Conservation (phyloP, 2,329 filamentous ascomycete species). For the Colletotrichum euphorbiae region DNA sequence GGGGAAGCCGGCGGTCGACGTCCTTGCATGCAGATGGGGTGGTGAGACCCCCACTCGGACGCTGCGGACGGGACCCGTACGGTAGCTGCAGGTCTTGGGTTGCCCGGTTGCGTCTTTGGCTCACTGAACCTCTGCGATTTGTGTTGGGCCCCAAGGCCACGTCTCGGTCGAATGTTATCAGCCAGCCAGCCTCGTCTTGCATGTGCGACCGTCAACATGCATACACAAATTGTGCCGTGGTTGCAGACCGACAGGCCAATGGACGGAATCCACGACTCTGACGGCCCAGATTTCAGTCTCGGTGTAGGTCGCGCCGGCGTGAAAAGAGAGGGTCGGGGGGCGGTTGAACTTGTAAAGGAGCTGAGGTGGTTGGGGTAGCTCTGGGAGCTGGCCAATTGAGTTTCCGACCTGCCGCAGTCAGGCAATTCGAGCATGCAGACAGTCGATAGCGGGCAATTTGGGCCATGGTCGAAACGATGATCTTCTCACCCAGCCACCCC, state of each 20-base stretch:
- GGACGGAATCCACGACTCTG: conserved; percentile 48
- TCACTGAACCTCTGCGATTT: not conserved
- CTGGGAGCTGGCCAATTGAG: conserved; percentile 30
- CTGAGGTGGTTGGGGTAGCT: conserved; percentile 35
- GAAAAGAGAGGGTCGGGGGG: conserved; percentile 17
- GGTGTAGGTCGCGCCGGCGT: conserved; percentile 18
- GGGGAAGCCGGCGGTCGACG: conserved; percentile 17
- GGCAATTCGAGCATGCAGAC: conserved; percentile 33
- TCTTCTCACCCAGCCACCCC: conserved; percentile 34
- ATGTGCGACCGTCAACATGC: conserved; percentile 36
- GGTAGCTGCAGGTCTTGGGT: conserved; percentile 20
- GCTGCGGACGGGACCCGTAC: conserved; percentile 34
- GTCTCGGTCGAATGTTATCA: conserved; percentile 39
- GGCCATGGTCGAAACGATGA: conserved; percentile 33
- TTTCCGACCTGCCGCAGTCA: conserved; percentile 9
- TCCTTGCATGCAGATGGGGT: conserved; percentile 22
- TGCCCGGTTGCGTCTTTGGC: not conserved
- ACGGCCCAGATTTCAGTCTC: conserved; percentile 28
- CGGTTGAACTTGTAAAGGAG: conserved; percentile 14
- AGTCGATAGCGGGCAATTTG: conserved; percentile 38
- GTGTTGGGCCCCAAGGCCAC: conserved; percentile 34
- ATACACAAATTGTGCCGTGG: conserved; percentile 35
- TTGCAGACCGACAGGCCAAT: conserved; percentile 42
- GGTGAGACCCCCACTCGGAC: conserved; percentile 23
- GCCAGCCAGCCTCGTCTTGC: conserved; percentile 37